Conservation (phyloP, 2,329 filamentous ascomycete genomes). For the Fusarium sp. region DNA sequence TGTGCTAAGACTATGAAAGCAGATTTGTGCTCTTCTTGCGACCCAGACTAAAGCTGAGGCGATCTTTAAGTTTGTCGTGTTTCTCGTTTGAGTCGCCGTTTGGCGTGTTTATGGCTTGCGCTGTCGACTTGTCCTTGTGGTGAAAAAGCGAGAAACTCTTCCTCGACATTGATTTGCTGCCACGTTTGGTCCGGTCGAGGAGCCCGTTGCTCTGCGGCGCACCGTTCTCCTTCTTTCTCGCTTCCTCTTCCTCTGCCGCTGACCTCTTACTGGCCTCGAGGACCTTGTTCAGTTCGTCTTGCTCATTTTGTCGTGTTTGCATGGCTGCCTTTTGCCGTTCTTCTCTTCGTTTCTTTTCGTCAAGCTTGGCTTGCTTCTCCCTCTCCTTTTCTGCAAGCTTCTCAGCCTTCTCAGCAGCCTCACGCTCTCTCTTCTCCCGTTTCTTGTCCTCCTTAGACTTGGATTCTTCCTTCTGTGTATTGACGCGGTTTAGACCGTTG, state of each 20-base stretch:
- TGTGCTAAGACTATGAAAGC: slow-evolving; percentile 48
- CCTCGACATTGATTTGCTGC: slow-evolving; percentile 84
- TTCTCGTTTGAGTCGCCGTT: slow-evolving; percentile 55
- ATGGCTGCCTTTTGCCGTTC: slow-evolving; percentile 70
- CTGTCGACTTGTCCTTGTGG: slow-evolving; percentile 64
- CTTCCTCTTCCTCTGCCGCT: slow-evolving; percentile 67
- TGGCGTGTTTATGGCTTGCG: slow-evolving; percentile 42
- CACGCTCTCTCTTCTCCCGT: slow-evolving; percentile 79
- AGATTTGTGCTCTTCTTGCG: slow-evolving; percentile 78
- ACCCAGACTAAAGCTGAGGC: slow-evolving; percentile 77
- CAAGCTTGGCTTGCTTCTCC: slow-evolving; percentile 63
- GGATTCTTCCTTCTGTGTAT: slow-evolving; percentile 47
- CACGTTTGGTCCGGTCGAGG: slow-evolving; percentile 77
- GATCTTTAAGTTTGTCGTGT: slow-evolving; percentile 70
- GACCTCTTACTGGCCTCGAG: slow-evolving; percentile 77
- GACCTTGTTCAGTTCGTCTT: slow-evolving; percentile 73
- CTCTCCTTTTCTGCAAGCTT: slow-evolving; percentile 63
- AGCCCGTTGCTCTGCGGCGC: slow-evolving; percentile 60
- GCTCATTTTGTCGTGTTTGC: slow-evolving; percentile 68
- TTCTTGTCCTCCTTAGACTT: slow-evolving; percentile 74
- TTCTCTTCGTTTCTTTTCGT: slow-evolving; percentile 60
- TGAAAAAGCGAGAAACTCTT: slow-evolving; percentile 79
- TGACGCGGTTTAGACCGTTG: slow-evolving; percentile 45
- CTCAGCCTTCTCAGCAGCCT: slow-evolving; percentile 69
- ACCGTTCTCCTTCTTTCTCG: slow-evolving; percentile 58